Evolutionary conservation across 2,329 filamentous ascomycete species (phyloP).

Genomic region (Stemphylium beticola): DNA sequence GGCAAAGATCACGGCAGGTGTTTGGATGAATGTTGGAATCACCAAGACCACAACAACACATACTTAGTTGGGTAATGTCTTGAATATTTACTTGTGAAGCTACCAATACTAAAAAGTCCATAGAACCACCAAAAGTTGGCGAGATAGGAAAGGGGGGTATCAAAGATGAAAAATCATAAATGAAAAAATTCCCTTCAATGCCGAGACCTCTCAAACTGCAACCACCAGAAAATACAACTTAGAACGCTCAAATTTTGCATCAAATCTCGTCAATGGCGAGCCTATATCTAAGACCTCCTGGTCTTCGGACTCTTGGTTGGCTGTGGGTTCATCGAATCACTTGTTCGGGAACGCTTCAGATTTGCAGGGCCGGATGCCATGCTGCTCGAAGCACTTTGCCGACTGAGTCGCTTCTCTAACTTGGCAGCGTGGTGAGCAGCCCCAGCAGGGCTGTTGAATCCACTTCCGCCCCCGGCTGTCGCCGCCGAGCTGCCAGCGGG

Average conservation of each 20-base stretch:
- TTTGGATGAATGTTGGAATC: too few relatives aligned
- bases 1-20: too few relatives aligned
- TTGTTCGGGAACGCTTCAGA: constrained; percentile 26
- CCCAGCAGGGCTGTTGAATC: constrained; percentile 51
- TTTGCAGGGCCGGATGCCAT: constrained; percentile 17
- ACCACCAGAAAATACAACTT: neutral
- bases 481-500: constrained; percentile 57
- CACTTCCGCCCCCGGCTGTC: constrained; percentile 57
- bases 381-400: constrained; percentile 19
- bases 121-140: neutral
- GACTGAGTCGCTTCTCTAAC: neutral
- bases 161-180: constrained; percentile 5
- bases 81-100: too few relatives aligned
- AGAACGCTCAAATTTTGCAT: neutral
- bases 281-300: neutral
- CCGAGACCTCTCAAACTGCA: neutral
- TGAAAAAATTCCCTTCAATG: neutral
- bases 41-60: too few relatives aligned
- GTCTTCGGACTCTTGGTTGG: constrained; percentile 10
- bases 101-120: neutral
- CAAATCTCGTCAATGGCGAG: neutral
- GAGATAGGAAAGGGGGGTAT: constrained; percentile 1
- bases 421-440: neutral
- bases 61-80: too few relatives aligned
- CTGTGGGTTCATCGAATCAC: constrained; percentile 6